phyloP scores from a whole-genome alignment of 805 yeast genomes.

The Candida endomychidarum region DNA sequence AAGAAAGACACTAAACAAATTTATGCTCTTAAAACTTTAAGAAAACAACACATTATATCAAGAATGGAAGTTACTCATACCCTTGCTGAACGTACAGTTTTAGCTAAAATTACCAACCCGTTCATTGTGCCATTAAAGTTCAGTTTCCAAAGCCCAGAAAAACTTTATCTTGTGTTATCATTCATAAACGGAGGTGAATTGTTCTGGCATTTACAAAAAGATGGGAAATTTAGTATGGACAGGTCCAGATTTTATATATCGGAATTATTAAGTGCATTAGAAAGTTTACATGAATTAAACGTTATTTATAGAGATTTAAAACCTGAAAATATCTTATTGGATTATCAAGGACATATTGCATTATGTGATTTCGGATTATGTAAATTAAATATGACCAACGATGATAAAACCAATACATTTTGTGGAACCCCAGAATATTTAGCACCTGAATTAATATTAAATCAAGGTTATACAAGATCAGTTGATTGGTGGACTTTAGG shows the following conservation, averaged over 20 bases:
- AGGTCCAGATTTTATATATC: slow-evolving; percentile 93
- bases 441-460: slow-evolving; percentile 89
- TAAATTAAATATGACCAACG: slow-evolving; percentile 88
- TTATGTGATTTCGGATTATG: slow-evolving; percentile 96
- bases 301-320: slow-evolving; percentile 94
- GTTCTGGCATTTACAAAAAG: slow-evolving; percentile 89
- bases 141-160: slow-evolving; percentile 96
- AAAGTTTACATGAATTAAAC: slow-evolving; percentile 84
- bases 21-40: slow-evolving; percentile 89
- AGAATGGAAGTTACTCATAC: slow-evolving; percentile 96
- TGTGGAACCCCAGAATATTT: slow-evolving; percentile 98
- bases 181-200: slow-evolving; percentile 97
- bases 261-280: slow-evolving; percentile 89
- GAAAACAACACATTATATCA: slow-evolving; percentile 92
- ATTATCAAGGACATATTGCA: slow-evolving; percentile 97
- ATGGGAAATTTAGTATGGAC: slow-evolving; percentile 84
- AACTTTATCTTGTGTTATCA: slow-evolving; percentile 83
- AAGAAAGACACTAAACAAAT: slow-evolving; percentile 94
- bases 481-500: slow-evolving; percentile 99
- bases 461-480: slow-evolving; percentile 91
- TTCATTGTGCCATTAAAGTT: slow-evolving; percentile 95
- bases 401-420: slow-evolving; percentile 86
- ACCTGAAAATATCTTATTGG: slow-evolving; percentile 92
- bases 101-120: slow-evolving; percentile 90
- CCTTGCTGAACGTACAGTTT: slow-evolving; percentile 90